Evolutionary conservation across 75 land plant genomes (phyloP).

Genomic region (Azolla pinnata): DNA sequence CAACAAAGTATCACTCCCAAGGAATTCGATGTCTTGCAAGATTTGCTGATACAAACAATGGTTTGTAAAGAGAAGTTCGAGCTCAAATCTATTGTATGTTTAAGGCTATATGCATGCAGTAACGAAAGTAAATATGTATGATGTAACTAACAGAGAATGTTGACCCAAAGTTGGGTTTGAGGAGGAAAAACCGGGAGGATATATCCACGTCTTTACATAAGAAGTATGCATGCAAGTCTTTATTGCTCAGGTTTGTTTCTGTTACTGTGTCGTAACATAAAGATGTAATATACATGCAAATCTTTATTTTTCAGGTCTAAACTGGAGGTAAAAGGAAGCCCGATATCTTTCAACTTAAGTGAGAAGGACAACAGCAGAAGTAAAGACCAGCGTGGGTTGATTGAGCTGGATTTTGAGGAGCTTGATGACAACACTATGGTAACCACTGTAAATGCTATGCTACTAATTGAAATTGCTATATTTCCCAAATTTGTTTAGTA

Average conservation of each 20-base stretch:
- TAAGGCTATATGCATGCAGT: neutral
- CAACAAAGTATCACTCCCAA: conserved; percentile 68
- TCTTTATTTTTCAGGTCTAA: neutral
- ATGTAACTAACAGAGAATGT: conserved; percentile 2
- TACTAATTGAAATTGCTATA: neutral
- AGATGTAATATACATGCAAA: neutral
- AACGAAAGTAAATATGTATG: neutral
- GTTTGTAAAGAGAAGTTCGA: neutral
- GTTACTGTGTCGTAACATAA: neutral
- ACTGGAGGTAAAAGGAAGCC: neutral
- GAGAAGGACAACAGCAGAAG: neutral
- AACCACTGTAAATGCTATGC: neutral
- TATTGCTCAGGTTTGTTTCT: neutral
- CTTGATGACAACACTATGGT: neutral
- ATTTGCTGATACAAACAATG: conserved; percentile 29
- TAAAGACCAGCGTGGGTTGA: neutral
- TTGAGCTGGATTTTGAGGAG: conserved; percentile 5
- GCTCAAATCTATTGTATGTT: neutral
- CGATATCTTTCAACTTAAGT: neutral
- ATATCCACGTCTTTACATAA: neutral
- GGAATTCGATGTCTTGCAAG: conserved; percentile 68
- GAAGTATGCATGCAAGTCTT: neutral
- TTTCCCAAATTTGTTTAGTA: neutral
- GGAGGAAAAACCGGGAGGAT: neutral
- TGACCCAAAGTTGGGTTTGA: neutral